phyloP scores from a whole-genome alignment of 495 filamentous ascomycete species.

The Parathielavia appendiculata region DNA sequence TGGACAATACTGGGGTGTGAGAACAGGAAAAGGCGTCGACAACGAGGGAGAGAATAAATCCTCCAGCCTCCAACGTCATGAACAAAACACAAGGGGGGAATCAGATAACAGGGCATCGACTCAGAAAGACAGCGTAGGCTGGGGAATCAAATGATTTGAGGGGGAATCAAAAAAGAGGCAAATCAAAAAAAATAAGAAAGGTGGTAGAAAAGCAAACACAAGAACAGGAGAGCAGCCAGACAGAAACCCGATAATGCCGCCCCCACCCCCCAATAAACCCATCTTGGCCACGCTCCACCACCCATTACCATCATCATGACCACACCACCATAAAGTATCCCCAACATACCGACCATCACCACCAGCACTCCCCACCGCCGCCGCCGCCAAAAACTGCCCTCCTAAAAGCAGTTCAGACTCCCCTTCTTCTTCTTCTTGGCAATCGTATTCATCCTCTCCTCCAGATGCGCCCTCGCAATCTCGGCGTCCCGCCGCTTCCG shows the following conservation, averaged over 20 bases:
- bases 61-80: conserved; percentile 4
- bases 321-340: not conserved
- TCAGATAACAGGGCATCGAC: conserved; percentile 1
- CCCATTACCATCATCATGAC: not conserved
- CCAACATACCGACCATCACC: not conserved
- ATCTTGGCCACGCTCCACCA: not conserved
- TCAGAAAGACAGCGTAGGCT: no score
- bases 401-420: conserved; percentile 92
- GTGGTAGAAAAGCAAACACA: not conserved
- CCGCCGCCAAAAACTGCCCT: not conserved
- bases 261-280: conserved; percentile 2
- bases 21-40: conserved; percentile 1
- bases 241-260: not conserved
- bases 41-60: conserved; percentile 11
- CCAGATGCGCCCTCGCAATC: conserved; percentile 76
- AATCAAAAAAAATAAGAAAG: conserved; percentile 17
- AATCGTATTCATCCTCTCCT: conserved; percentile 90
- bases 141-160: conserved; percentile 9
- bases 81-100: conserved; percentile 1
- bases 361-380: conserved; percentile 1
- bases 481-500: conserved; percentile 83
- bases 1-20: conserved; percentile 4
- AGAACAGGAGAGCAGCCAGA: not conserved
- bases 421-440: conserved; percentile 95
- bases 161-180: conserved; percentile 14